phyloP scores from a whole-genome alignment of 805 yeast species.

The Lipomyces starkeyi region DNA sequence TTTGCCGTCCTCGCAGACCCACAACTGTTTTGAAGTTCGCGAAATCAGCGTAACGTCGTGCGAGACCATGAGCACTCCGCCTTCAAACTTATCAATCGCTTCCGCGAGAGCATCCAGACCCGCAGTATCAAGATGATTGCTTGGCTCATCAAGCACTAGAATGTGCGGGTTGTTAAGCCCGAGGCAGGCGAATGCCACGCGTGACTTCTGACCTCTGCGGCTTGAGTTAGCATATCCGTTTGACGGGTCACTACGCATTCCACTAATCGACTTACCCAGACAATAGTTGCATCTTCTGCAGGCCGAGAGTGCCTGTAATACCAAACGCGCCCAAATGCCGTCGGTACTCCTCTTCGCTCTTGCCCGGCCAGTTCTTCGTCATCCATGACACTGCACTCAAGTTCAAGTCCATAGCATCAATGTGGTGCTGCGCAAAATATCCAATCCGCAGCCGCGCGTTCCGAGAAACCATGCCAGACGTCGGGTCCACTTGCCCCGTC shows the following conservation, averaged over 20 bases:
- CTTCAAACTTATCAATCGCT: constrained; percentile 85
- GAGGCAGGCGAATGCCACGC: constrained; percentile 97
- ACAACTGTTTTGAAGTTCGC: constrained; percentile 87
- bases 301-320: constrained; percentile 90
- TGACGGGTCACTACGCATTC: background rate
- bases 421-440: constrained; percentile 98
- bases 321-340: constrained; percentile 97
- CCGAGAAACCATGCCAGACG: constrained; percentile 75
- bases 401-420: constrained; percentile 91
- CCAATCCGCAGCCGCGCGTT: constrained; percentile 91
- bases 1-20: constrained; percentile 90
- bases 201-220: constrained; percentile 83
- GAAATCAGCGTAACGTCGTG: constrained; percentile 94
- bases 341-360: constrained; percentile 94
- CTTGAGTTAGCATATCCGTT: background rate
- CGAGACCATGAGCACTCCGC: constrained; percentile 97
- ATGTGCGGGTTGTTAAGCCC: constrained; percentile 91
- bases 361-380: constrained; percentile 88
- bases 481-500: constrained; percentile 76
- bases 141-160: constrained; percentile 93
- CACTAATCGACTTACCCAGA: constrained; percentile 60
- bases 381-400: constrained; percentile 93
- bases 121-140: constrained; percentile 96
- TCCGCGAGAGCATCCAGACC: constrained; percentile 96
- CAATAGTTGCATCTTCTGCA: constrained; percentile 84